Conservation (phyloP, 2,329 filamentous ascomycete genomes). For the Fusarium sp. region DNA sequence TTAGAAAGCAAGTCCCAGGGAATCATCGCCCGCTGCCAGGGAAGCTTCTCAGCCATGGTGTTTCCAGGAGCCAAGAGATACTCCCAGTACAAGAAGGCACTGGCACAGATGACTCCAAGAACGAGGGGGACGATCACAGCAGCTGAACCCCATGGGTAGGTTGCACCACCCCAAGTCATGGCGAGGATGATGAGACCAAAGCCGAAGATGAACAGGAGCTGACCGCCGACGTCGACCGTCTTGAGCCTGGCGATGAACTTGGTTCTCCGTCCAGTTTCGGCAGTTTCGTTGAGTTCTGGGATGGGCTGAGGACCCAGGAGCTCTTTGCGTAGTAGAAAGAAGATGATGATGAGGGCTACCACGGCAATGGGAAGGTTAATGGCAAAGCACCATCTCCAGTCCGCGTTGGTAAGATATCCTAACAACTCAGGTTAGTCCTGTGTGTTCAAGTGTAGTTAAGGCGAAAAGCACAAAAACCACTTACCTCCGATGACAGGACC, state of each 20-base stretch:
- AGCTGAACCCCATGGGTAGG: constrained; percentile 63
- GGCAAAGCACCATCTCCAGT: constrained; percentile 77
- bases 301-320: constrained; percentile 66
- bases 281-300: constrained; percentile 58
- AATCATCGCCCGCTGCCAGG: constrained; percentile 71
- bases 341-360: constrained; percentile 64
- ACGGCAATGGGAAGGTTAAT: constrained; percentile 70
- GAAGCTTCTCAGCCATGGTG: constrained; percentile 60
- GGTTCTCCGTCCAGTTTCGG: constrained; percentile 47
- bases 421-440: too few relatives aligned
- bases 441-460: too few relatives aligned
- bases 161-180: constrained; percentile 67
- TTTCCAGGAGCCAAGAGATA: constrained; percentile 65
- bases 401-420: constrained; percentile 63
- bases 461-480: too few relatives aligned
- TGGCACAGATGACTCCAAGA: constrained; percentile 56
- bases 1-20: constrained; percentile 69
- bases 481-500: constrained; percentile 71
- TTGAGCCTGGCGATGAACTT: constrained; percentile 60
- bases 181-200: constrained; percentile 66
- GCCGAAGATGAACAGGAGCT: constrained; percentile 67
- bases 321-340: constrained; percentile 68
- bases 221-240: constrained; percentile 69
- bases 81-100: constrained; percentile 63
- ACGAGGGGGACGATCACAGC: constrained; percentile 63